A percentile compares a stretch with the other conserved stretches of the same genome.
Conservation (phyloP, 805 yeast genomes). For the Sporopachydermia quercuum region DNA sequence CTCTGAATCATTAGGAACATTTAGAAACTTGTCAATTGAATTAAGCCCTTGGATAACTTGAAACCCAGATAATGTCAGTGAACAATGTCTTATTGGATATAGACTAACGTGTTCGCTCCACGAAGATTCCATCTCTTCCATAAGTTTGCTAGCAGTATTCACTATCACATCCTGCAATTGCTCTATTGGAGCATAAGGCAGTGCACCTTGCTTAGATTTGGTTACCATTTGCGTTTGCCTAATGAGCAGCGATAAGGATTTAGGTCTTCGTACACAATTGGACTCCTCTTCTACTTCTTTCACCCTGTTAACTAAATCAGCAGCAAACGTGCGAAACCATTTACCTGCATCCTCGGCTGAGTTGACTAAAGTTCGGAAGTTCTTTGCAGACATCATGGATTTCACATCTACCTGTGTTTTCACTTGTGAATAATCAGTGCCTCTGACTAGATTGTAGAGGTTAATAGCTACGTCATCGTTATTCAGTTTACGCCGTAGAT, state of each 20-base stretch:
- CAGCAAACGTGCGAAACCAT: slow-evolving; percentile 77
- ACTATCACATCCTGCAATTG: slow-evolving; percentile 19
- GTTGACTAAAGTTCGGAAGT: slow-evolving; percentile 44
- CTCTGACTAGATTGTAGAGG: slow-evolving; percentile 50
- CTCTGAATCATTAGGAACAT: slow-evolving; percentile 5
- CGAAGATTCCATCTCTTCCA: slow-evolving; percentile 12
- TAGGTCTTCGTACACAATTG: slow-evolving; percentile 31
- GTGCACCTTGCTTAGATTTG: slow-evolving; percentile 12
- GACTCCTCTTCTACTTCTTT: slow-evolving; percentile 62
- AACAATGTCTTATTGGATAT: slow-evolving; percentile 6
- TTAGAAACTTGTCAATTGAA: slow-evolving; percentile 8
- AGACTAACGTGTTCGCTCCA: slow-evolving; percentile 11
- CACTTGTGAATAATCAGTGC: slow-evolving; percentile 40
- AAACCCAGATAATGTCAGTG: slow-evolving; percentile 7
- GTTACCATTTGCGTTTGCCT: slow-evolving; percentile 12
- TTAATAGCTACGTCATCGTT: slow-evolving; percentile 34
- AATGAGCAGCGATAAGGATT: slow-evolving; percentile 31
- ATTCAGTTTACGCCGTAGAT: slow-evolving; percentile 25
- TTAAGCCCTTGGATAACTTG: slow-evolving; percentile 2
- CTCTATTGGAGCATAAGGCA: slow-evolving; percentile 22
- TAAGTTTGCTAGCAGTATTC: slow-evolving; percentile 11
- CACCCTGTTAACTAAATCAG: slow-evolving; percentile 59
- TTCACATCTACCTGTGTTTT: slow-evolving; percentile 47
- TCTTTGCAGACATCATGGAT: slow-evolving; percentile 82
- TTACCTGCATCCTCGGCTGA: slow-evolving; percentile 41